Base-by-base conservation (phyloP, 2,329 filamentous ascomycete species). In the Trichoderma atroviride region DNA sequence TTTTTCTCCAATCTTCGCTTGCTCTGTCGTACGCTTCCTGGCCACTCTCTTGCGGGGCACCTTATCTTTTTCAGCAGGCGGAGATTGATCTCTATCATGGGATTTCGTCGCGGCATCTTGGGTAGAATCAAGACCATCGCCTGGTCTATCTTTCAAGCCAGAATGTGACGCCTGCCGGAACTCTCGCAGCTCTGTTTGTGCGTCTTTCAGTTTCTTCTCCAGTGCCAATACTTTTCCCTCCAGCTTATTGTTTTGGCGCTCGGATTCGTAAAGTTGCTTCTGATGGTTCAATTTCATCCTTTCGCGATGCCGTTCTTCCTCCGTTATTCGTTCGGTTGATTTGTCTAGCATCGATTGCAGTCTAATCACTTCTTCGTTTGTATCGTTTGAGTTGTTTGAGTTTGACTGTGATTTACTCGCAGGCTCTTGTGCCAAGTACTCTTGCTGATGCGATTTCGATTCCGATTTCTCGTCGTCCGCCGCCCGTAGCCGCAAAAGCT, bases 371-470 rank as follows among this genome's bases (percentile, higher is more conserved):
- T 80, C 78, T 73, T 86, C 73, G 40, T 77, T 73, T 24, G 74
- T 75, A 52, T 75, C 76, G 29, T 76, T 73, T 40, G 77, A 74
- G n/a, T 76, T 73, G 16, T 76, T 76, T 33, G 78, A 74, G 35
- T 76, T 78, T 2, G 78, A 78, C 68, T 78, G 76, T 70, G 80
- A 95, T 77, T 96, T 92, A 73, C 92, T 92, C 72, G 94, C 92
- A 2, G 97, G 84, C 74, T 97, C 92, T 55, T 93, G 89, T 78
- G 97, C 92, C 2, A 94, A 79, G 1, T 90, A 89, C 75, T 86
- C 90, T 33, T 97, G 79, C 79, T 96, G 92, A 58, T 92, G 89
- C 76, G 90, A 97, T 76, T 97, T 93, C 1, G 91, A 84, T 19
- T 96, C 83, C 13, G 92, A 82, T 2, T 87, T 85, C 75, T 94